phyloP scores from a whole-genome alignment of 2,329 filamentous ascomycete genomes.

The Penicillium sp. region DNA sequence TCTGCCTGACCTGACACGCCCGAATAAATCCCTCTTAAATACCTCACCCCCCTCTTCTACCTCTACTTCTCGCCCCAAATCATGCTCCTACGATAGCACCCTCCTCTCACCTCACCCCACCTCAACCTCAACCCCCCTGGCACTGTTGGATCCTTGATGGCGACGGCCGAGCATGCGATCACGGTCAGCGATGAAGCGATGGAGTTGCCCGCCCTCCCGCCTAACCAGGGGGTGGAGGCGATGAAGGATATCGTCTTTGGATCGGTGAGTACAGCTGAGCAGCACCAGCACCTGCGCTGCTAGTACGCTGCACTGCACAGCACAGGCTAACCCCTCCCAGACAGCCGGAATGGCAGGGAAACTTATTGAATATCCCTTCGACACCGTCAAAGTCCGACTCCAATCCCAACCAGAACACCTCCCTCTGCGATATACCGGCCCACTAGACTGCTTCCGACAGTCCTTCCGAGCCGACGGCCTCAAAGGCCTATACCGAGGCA shows the following conservation, averaged over 20 bases:
- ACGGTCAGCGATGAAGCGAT: constrained; percentile 44
- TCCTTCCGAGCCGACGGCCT: constrained; percentile 80
- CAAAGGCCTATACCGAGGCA: constrained; percentile 83
- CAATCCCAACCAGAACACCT: constrained; percentile 91
- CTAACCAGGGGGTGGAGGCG: constrained; percentile 65
- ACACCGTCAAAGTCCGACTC: constrained; percentile 95
- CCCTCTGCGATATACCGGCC: constrained; percentile 80
- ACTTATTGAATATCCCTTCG: constrained; percentile 97
- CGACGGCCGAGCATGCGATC: constrained; percentile 43
- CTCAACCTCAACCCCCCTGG: constrained; percentile 19
- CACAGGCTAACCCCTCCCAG: constrained; percentile 45
- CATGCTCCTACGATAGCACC: constrained; percentile 27
- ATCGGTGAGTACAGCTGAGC: constrained; percentile 62
- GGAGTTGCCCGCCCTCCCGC: constrained; percentile 45
- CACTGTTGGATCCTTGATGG: constrained; percentile 35
- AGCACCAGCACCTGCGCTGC: neutral
- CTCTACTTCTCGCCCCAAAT: neutral
- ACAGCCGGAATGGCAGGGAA: constrained; percentile 86
- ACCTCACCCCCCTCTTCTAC: constrained; percentile 4
- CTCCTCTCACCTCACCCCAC: neutral
- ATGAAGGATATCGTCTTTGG: constrained; percentile 87
- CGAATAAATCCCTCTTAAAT: constrained; percentile 27
- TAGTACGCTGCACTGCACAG: neutral
- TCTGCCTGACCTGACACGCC: constrained; percentile 5
- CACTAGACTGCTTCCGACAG: constrained; percentile 90